Conservation (phyloP, 805 yeast species). For the Wickerhamomyces bisporus region DNA sequence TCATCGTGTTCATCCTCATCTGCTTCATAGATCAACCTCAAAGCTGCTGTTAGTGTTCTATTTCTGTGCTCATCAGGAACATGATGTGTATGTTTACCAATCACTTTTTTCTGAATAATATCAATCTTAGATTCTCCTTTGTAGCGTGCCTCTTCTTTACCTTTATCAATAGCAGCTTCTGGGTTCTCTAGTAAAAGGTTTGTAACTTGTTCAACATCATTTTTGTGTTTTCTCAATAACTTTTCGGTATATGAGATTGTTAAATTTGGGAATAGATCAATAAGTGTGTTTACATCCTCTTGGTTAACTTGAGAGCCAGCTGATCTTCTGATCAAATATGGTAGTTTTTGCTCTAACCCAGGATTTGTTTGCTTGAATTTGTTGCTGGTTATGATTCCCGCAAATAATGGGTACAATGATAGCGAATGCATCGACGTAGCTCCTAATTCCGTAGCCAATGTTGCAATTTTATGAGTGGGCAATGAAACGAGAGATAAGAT, state of each 20-base stretch:
- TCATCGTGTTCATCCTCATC: constrained; percentile 89
- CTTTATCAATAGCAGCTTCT: constrained; percentile 24
- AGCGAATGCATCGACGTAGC: constrained; percentile 39
- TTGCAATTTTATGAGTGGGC: constrained; percentile 20
- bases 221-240: constrained; percentile 41
- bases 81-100: constrained; percentile 7
- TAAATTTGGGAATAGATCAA: constrained; percentile 68
- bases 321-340: constrained; percentile 32
- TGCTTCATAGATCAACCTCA: constrained; percentile 58
- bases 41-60: constrained; percentile 53
- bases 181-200: constrained; percentile 62
- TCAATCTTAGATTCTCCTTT: constrained; percentile 21
- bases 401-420: constrained; percentile 46
- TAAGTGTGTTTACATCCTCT: constrained; percentile 33
- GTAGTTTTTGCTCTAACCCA: constrained; percentile 45
- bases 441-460: constrained; percentile 40
- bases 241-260: constrained; percentile 40
- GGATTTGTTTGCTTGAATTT: constrained; percentile 43
- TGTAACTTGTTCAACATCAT: constrained; percentile 54
- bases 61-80: constrained; percentile 48
- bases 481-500: constrained; percentile 40
- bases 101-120: constrained; percentile 24
- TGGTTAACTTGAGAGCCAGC: constrained; percentile 17
- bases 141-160: not conserved
- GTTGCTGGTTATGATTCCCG: constrained; percentile 46